phyloP scores from a whole-genome alignment of 768 basidiomycete species.

The Lactifluus echinatus region DNA sequence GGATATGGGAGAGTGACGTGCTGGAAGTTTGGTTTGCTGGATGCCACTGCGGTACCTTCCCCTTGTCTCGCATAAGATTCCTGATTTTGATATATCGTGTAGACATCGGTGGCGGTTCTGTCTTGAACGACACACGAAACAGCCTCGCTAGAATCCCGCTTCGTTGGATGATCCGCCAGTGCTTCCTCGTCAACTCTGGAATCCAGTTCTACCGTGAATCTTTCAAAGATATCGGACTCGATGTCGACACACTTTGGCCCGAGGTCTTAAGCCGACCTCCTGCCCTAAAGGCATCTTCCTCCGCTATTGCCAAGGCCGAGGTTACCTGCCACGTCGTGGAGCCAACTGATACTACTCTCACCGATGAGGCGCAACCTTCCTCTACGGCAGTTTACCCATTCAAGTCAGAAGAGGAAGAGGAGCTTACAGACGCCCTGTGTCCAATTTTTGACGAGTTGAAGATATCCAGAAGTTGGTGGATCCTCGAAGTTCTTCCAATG shows the following conservation, averaged over 20 bases:
- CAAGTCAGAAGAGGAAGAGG: constrained; percentile 51
- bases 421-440: constrained; percentile 47
- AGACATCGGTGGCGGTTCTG: constrained; percentile 74
- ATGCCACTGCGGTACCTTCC: constrained; percentile 52
- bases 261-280: constrained; percentile 21
- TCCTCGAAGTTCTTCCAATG: constrained; percentile 42
- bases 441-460: constrained; percentile 50
- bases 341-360: constrained; percentile 19
- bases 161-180: constrained; percentile 48
- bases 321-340: neutral
- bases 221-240: constrained; percentile 27
- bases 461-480: constrained; percentile 49
- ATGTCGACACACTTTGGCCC: constrained; percentile 25
- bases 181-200: constrained; percentile 39
- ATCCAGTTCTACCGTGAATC: constrained; percentile 30
- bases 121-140: constrained; percentile 45
- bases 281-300: neutral
- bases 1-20: constrained; percentile 45
- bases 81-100: neutral
- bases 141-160: constrained; percentile 63
- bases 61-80: neutral
- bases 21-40: constrained; percentile 80
- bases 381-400: constrained; percentile 20
- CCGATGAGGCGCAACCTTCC: constrained; percentile 1
- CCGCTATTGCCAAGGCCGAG: neutral